A percentile compares a stretch with the other conserved stretches of the same genome.
phyloP scores from a whole-genome alignment of 75 land plant species.

The Selaginella moellendorffii region DNA sequence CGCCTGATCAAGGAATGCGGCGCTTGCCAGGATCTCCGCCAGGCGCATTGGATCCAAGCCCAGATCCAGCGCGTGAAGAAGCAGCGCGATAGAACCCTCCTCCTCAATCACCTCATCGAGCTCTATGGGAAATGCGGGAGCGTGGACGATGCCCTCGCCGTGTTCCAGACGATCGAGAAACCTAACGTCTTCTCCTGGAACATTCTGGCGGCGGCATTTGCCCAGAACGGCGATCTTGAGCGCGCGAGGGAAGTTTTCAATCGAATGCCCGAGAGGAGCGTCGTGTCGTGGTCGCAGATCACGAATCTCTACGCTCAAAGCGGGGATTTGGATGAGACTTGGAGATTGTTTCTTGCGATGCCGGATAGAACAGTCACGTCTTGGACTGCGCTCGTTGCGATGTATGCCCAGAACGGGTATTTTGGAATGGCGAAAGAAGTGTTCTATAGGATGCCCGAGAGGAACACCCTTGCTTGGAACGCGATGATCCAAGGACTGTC shows the following conservation, averaged over 20 bases:
- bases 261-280: not conserved
- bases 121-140: conserved; percentile 2
- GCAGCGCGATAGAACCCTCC: not conserved
- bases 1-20: not conserved
- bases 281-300: not conserved
- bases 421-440: not conserved
- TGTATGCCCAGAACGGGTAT: not conserved
- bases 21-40: not conserved
- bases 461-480: not conserved
- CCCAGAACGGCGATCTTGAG: not conserved
- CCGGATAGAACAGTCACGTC: not conserved
- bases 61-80: not conserved
- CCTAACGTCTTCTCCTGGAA: conserved; percentile 11
- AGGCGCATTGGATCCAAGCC: not conserved
- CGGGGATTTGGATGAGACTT: not conserved
- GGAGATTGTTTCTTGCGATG: not conserved
- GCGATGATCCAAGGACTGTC: not conserved
- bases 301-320: not conserved
- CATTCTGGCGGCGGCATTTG: not conserved
- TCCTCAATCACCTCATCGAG: conserved; percentile 3
- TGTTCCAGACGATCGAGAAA: not conserved
- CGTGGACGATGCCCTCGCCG: not conserved
- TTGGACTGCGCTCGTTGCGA: not conserved
- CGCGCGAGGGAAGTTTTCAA: not conserved
- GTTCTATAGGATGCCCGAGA: not conserved